Base-by-base conservation (phyloP, 352 stramenopile genomes). In the Salisapilia sapeloensis region DNA sequence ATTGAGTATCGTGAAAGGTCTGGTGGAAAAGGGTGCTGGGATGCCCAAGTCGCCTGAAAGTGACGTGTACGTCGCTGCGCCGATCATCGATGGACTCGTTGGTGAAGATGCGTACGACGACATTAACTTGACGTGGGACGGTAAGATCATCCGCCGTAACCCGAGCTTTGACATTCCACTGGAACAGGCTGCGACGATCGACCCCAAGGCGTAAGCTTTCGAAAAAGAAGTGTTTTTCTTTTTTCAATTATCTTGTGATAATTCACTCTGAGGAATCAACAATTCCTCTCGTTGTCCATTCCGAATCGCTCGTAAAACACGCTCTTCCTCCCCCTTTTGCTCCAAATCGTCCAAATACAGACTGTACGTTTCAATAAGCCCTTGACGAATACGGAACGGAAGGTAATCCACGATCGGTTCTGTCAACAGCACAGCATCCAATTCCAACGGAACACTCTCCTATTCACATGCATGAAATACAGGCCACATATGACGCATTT, bases 321-420 rank as follows among this genome's bases (percentile, higher is more conserved):
- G 66, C 54, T 86, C 70, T 49, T 86, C 63, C 46, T 86, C 70
- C 35, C 78, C 60, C 27, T 60, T 67, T 48, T 86, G 70, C 50
- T 86, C 70, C 24, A 86, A 46, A 40, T 90, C 74, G 40, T 90
- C 74, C 32, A 86, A 44, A 35, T 90, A 77, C 33, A 90, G 58
- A 34, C 72, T 90, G 55, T 90, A 90, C 11, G 74, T 90, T 45
- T 90, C 70, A 41, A 90, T 90, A 20, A 90, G 56, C 11, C 74
- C 74, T 41, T 90, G 74, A 16, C 67, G 70, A 49, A 90, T 90
- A 29, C 74, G 74, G 41, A 82, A 86, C 11, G 74, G 74, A 26
- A 90, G 37, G 41, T 53, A 90, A 42, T 62, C 75, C 31, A 67
- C 61, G 37, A 90, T 76, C 9, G 74, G 74, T 45, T 90, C 74